Evolutionary conservation across 306 rosid genomes (phyloP), one percentile per base, ranked within the genome.

Genomic region (Medicago ruthenica): DNA sequence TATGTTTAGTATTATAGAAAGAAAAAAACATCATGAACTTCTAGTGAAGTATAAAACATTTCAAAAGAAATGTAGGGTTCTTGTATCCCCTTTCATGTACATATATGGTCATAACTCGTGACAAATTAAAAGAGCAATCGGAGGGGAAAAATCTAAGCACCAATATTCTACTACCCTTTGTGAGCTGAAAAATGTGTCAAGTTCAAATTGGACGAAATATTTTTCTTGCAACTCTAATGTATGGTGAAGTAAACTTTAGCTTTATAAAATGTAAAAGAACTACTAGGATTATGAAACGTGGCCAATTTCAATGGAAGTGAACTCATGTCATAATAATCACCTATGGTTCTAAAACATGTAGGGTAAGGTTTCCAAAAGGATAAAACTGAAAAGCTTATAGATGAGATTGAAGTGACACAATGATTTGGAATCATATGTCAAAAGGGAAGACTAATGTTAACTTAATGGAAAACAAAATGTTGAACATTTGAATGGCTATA

Each of bases 321-420:
- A 3, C 31, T 39, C 67, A 73, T 9, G 13, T 9, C 53, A 57
- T 75, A 13, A 63, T 13, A 74, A 8, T 47, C 15, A 41, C 71
- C 4, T 3, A 57, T 41, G 76, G 57, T 47, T 75, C 70, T 64
- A 61, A 18, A 47, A 34, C 74, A 70, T 40, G 50, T 71, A 53
- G 31, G 51, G 74, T 71, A 64, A 75, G 65, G 80, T 60, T 37
- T 58, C 4, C 27, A 64, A 45, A 65, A 63, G 44, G 41, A 51
- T 14, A 17, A 74, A 67, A 59, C 62, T 16, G 21, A 61, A 13
- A 61, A 76, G 67, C 54, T 47, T 21, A 55, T 34, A 16, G 70
- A 75, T 72, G 72, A 68, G 79, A 75, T 57, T 79, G 81, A 75
- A 58, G 79, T 79, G 86, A 70, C 86, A 4, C 18, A 7, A 47